These are phyloP conservation scores for Microcyclosporella mali DNA, from an alignment of 2,329 filamentous ascomycete genomes.

Conservation along the genomic window DNA sequence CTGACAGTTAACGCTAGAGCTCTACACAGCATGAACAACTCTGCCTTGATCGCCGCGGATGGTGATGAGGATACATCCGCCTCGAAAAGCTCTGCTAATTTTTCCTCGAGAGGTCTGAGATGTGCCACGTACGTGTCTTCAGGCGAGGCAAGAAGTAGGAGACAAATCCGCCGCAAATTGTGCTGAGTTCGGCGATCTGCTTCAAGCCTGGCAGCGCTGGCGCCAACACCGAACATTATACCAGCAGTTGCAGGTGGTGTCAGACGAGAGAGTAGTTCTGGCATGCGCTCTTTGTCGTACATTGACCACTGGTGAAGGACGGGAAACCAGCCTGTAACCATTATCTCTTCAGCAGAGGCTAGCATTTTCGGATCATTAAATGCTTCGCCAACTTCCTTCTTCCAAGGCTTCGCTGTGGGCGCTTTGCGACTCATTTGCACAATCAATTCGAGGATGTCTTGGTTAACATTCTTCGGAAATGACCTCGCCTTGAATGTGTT, in stretches of 20 bases:
- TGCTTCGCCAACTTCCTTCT: slow-evolving; percentile 83
- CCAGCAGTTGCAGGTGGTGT: slow-evolving; percentile 84
- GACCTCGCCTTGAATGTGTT: slow-evolving; percentile 76
- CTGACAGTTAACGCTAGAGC: slow-evolving; percentile 74
- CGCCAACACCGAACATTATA: slow-evolving; percentile 97
- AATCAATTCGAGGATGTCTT: slow-evolving; percentile 64
- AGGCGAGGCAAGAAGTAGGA: slow-evolving; percentile 69
- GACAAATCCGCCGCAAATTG: slow-evolving; percentile 74
- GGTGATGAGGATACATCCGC: slow-evolving; percentile 86
- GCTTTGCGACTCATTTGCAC: slow-evolving; percentile 70
- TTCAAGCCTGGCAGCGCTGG: slow-evolving; percentile 86
- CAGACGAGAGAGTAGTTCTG: slow-evolving; percentile 72
- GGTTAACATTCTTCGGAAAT: slow-evolving; percentile 79
- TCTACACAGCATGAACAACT: slow-evolving; percentile 82
- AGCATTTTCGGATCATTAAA: slow-evolving; percentile 91
- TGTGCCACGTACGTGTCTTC: slow-evolving; percentile 76
- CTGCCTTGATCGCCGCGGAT: slow-evolving; percentile 79
- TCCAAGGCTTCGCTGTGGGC: slow-evolving; percentile 82
- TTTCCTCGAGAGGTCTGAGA: slow-evolving; percentile 67
- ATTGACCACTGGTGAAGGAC: slow-evolving; percentile 78
- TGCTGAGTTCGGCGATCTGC: slow-evolving; percentile 89
- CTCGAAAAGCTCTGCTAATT: slow-evolving; percentile 75
- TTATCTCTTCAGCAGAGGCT: slow-evolving; percentile 57
- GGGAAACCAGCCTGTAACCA: slow-evolving; percentile 71
- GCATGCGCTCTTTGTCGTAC: slow-evolving; percentile 79